A percentile compares a stretch with the other conserved stretches of the same genome.
These are phyloP conservation scores for Ammopiptanthus mongolicus DNA, from an alignment of 306 rosid genomes.

Conservation along the genomic window DNA sequence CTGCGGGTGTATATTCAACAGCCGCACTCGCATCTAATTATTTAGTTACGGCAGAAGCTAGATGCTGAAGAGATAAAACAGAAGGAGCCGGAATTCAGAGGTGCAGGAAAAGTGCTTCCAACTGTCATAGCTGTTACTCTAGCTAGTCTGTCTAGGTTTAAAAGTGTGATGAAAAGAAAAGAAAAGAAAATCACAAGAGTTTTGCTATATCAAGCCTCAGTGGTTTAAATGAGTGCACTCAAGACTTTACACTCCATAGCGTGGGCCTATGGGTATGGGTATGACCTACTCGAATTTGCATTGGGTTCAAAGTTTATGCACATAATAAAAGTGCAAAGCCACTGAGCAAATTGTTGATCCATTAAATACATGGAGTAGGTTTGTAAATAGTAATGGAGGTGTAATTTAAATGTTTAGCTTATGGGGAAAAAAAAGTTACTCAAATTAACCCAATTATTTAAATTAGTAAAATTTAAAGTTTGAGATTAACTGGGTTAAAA, in stretches of 20 bases:
- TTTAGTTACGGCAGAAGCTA: not conserved
- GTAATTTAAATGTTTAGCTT: no score
- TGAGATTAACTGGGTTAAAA: no score
- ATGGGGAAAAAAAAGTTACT: no score
- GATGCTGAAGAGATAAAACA: no score
- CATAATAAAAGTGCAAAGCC: constrained; percentile 13
- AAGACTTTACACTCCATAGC: constrained; percentile 24
- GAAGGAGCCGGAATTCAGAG: not conserved
- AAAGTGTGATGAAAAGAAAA: not conserved
- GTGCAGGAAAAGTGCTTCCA: constrained; percentile 7
- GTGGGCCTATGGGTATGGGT: constrained; percentile 16
- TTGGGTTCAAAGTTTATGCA: constrained; percentile 8
- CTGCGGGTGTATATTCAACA: no score
- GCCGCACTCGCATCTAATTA: constrained; percentile 16
- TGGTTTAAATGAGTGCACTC: constrained; percentile 16
- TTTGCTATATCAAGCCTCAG: not conserved
- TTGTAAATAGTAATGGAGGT: not conserved
- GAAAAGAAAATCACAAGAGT: no score
- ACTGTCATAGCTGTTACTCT: constrained; percentile 30
- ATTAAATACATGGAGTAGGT: not conserved
- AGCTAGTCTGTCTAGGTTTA: not conserved
- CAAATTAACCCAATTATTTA: no score
- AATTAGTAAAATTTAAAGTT: no score
- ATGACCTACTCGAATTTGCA: constrained; percentile 2
- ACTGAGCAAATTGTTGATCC: constrained; percentile 15